Base-by-base conservation (phyloP, 306 rosid genomes). In the Gynostemma pentaphyllum region DNA sequence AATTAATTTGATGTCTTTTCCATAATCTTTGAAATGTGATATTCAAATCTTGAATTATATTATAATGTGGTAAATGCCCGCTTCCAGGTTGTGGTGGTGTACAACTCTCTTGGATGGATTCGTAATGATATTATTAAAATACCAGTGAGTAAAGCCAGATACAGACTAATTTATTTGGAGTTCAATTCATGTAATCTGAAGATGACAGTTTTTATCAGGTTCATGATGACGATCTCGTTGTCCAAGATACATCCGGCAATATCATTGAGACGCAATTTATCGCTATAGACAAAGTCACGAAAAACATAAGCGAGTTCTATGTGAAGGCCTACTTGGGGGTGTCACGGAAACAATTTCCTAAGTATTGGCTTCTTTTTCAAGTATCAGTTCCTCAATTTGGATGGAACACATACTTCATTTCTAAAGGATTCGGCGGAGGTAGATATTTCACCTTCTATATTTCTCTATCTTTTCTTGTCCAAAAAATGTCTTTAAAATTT, bases 41-140 rank as follows among this genome's bases (percentile, higher is more conserved):
- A 4, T 22, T 44, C 44, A 15, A 51, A n/a, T n/a, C 5, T 30
- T 60, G 37, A 23, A 56, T n/a, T n/a, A n/a, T n/a, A 19, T 41
- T 36, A 57, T 26, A 57, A 55, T 11, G n/a, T n/a, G 28, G 28
- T 36, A 57, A 57, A n/a, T 57, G 64, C 18, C 10, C 36, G 29
- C 11, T 2, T n/a, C 28, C 79, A 91, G 97, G 95, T 91, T 64
- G 68, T 85, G 26, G 92, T 91, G 66, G 89, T 78, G 19, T 91
- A 91, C 81, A 91, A 91, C 65, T 78, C 96, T 29, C 95, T 91
- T 66, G 97, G 97, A 64, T 91, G 97, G 97, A 79, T 39, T 27
- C 92, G 95, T 27, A 85, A 83, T 1, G 97, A 91, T 68, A 56
- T 81, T 18, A 67, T 87, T 67, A 80, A 73, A 74, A 83, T 91